Evolutionary conservation across 1,284 basidiomycete species (phyloP), one percentile per base, ranked within the genome.

Genomic region (Trametes sp.): DNA sequence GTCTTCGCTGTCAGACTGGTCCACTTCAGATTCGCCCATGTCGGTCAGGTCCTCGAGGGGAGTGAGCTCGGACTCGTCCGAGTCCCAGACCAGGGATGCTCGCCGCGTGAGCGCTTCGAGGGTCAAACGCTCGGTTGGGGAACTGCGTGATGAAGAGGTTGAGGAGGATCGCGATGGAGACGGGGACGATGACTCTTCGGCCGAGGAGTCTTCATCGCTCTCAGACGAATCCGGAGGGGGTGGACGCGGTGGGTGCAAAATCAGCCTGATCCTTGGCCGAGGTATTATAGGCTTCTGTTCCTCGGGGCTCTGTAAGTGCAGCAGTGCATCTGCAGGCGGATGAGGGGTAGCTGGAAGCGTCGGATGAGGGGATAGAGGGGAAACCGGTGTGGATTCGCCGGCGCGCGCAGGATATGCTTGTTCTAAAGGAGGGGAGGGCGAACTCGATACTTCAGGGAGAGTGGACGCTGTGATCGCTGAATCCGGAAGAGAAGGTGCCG

Each of bases 21-120:
- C 65, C 21, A 66, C 33, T 54, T 72, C 70, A 4, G 69, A 69
- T 46, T 69, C 69, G 54, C 61, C 67, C 45, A 62, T 58, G 33
- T 70, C 67, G 16, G 57, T 45, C n/a, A 65, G 63, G 13, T 65
- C 68, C 29, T 65, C 69, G 1, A 70, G 56, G 5, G 69, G 67
- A 0, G 72, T 72, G 19, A 72, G 64, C 9, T 72, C 72, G 3
- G 70, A 73, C 10, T 64, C 54, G 48, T 71, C 70, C 48, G 64
- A 65, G 26, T 68, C 64, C 72, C 69, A 70, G 1, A 52, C 58
- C 5, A 63, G 52, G 3, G 33, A 36, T 14, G 54, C 44, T 13
- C 16, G 29, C 14, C 54, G 54, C 28, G 5, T 14, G 14, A 28
- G 21, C 8, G 36, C 52, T 9, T 31, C 38, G 19, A 21, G 38